phyloP scores from a whole-genome alignment of 805 yeast species.

The Blastobotrys attinorum region DNA sequence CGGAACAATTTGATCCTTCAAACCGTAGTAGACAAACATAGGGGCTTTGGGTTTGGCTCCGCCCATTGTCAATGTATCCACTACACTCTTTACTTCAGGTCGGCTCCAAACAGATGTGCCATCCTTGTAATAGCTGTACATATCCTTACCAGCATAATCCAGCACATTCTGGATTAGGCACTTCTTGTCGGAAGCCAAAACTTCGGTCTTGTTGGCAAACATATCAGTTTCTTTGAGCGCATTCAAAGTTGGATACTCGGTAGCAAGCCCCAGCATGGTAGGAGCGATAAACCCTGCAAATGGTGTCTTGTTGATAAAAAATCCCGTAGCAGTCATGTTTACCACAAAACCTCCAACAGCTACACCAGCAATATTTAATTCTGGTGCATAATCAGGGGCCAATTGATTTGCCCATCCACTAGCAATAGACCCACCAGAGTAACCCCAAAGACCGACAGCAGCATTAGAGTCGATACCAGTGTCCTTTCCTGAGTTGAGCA shows the following conservation, averaged over 20 bases:
- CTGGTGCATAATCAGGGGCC: slow-evolving; percentile 21
- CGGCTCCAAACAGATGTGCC: slow-evolving; percentile 15
- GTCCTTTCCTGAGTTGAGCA: slow-evolving; percentile 12
- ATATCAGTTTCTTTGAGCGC: slow-evolving; percentile 8
- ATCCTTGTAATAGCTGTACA: slow-evolving; percentile 12
- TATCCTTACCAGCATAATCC: slow-evolving; percentile 12
- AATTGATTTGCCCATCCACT: slow-evolving; percentile 44
- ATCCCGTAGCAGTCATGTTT: slow-evolving; percentile 14
- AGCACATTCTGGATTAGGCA: slow-evolving; percentile 15
- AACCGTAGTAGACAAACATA: slow-evolving; percentile 19
- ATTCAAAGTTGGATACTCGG: slow-evolving; percentile 21
- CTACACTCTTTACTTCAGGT: slow-evolving; percentile 8
- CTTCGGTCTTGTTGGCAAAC: slow-evolving; percentile 3
- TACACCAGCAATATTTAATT: slow-evolving; percentile 20
- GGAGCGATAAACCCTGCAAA: slow-evolving; percentile 20
- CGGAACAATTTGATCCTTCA: slow-evolving; percentile 18
- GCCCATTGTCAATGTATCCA: slow-evolving; percentile 15
- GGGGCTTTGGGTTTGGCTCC: slow-evolving; percentile 17
- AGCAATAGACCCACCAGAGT: slow-evolving; percentile 62
- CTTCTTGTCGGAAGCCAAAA: slow-evolving; percentile 10
- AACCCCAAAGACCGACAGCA: slow-evolving; percentile 75
- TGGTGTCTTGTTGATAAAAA: slow-evolving; percentile 16
- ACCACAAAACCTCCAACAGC: slow-evolving; percentile 25
- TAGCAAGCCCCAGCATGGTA: slow-evolving; percentile 23
- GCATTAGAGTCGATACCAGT: slow-evolving; percentile 29